Evolutionary conservation across 1,284 basidiomycete species (phyloP), one percentile per base, ranked within the genome.

Genomic region (Xerocomus nothofagi): DNA sequence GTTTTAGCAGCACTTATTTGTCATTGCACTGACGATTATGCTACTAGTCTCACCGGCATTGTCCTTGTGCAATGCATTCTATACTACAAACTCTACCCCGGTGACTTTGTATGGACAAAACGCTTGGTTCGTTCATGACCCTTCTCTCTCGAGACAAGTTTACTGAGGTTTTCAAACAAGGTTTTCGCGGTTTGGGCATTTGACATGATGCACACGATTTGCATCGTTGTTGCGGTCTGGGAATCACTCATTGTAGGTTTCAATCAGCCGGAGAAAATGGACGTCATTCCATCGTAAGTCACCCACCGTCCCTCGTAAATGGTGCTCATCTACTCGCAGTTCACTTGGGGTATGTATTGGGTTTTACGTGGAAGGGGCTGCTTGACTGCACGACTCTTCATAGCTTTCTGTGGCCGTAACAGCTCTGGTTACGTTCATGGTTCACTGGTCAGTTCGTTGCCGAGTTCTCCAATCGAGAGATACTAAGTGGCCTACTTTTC

Each of bases 31-130:
- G 10, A 65, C 54, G 20, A 54, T 14, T 3, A 5, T 21, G 7
- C n/a, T n/a, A n/a, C n/a, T 42, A 78, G 76, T n/a, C 69, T 78
- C 42, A 73, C 74, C 9, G 77, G 77, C 18, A 54, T 77, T 18
- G 74, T 76, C n/a, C 65, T 70, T 5, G 72, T 75, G 2, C 77
- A 79, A 62, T 65, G 58, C n/a, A 58, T 74, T 38, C 51, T 70
- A 15, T 79, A 79, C 55, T 73, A 68, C 54, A 77, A 72, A 53
- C 56, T 70, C 24, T 78, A 77, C 57, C 69, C 72, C 0, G 49
- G 50, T 3, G 77, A 79, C 51, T 51, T 44, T 15, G 18, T 39
- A 3, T 45, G 53, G 39, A 61, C 73, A 12, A 78, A 75, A 54
- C 12, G 56, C 14, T 54, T 77, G 62, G 76, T 78, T 15, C 21